Evolutionary conservation across 2,329 filamentous ascomycete species (phyloP), one percentile per base, ranked within the genome.

Genomic region (Stachybotrys chartarum): DNA sequence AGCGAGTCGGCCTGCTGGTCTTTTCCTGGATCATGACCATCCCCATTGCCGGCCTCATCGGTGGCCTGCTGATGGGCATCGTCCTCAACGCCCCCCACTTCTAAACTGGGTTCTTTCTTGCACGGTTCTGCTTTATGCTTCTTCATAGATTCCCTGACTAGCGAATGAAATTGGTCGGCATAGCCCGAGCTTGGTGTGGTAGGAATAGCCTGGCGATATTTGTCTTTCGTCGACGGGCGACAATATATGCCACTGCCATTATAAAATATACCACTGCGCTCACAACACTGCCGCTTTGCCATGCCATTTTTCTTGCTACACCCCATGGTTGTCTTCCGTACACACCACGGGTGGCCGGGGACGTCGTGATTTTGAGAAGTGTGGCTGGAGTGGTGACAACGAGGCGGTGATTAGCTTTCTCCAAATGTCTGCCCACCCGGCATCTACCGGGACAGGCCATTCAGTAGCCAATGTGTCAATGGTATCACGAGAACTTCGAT

Each of bases 1-100:
- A 88, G 70, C 83, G 85, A 65, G 83, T 90, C 8, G 80, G 77
- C 32, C 80, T 88, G 10, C 67, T 90, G 56, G 61, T 86, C 51
- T 69, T 87, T 52, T 82, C 81, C 1, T 90, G 87, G 68, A 59
- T 71, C 59, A 66, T 70, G 66, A 73, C 70, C 18, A 68, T 73
- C 50, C 70, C 70, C 35, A 61, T 72, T 54, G 70, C 70, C 18
- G 70, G 70, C 18, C 61, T 66, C 11, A 66, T 72, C 11, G 70
- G 68, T 46, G 70, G 70, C 24, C 61, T 62, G 44, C 55, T 69
- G 39, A 72, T 72, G 69, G 70, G 65, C 6, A 57, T 72, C 10
- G 52, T 67, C 46, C 59, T 72, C 46, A 71, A 72, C 59, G 63
- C 70, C 16, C 70, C 70, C 30, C 64, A 68, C 48, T 68, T 66